These are phyloP conservation scores for Huntiella moniliformis DNA, from an alignment of 2,329 filamentous ascomycete genomes.

Conservation along the genomic window DNA sequence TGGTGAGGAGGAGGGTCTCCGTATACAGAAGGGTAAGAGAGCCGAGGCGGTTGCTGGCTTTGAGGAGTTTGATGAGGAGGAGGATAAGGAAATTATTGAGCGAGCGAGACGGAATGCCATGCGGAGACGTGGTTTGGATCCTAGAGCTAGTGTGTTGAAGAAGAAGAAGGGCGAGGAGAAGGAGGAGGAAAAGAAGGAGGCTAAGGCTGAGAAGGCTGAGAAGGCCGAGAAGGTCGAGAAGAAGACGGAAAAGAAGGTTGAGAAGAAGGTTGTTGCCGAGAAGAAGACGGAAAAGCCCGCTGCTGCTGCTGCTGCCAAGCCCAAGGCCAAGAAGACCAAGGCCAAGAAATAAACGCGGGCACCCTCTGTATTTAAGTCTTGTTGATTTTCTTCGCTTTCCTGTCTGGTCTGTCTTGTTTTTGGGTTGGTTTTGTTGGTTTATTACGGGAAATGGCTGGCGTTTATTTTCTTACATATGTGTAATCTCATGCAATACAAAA, in stretches of 20 bases:
- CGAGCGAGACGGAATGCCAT: conserved; percentile 55
- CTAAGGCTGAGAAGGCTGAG: conserved; percentile 9
- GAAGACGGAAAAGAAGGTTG: conserved; percentile 9
- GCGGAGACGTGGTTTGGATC: conserved; percentile 56
- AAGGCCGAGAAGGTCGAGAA: conserved; percentile 5
- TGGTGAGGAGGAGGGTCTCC: conserved; percentile 1
- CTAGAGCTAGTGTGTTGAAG: conserved; percentile 26
- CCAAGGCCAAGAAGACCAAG: conserved; percentile 7
- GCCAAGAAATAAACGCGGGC: conserved; percentile 11
- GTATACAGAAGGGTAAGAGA: conserved; percentile 3
- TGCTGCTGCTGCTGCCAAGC: conserved; percentile 10
- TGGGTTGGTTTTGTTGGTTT: not conserved
- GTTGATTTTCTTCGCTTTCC: not conserved
- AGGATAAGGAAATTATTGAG: conserved; percentile 52
- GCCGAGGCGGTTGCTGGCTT: conserved; percentile 26
- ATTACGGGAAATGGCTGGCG: no score
- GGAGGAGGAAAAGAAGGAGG: conserved; percentile 8
- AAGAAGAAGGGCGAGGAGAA: conserved; percentile 8
- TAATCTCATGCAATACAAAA: no score
- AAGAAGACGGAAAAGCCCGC: conserved; percentile 11
- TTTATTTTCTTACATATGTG: no score
- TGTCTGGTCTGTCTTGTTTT: conserved; percentile 2
- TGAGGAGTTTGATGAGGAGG: conserved; percentile 56
- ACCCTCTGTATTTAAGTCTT: not conserved
- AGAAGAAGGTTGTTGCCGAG: conserved; percentile 3